These are phyloP conservation scores for Uromyces viciae-fabae DNA, from an alignment of 1,284 basidiomycete genomes.

Conservation along the genomic window DNA sequence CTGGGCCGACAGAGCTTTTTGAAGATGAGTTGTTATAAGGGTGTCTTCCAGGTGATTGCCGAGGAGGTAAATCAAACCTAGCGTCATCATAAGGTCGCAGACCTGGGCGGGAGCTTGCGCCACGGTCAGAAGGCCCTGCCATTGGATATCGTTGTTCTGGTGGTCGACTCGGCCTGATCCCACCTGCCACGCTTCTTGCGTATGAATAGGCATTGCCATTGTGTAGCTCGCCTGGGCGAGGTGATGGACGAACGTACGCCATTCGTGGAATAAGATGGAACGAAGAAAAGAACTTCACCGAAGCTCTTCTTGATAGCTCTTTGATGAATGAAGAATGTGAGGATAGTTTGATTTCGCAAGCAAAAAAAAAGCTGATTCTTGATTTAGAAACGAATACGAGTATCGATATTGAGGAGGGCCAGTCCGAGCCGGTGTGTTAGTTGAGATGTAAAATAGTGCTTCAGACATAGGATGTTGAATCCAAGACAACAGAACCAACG, in stretches of 20 bases:
- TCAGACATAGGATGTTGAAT: too few relatives aligned
- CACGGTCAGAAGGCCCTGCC: constrained; percentile 1
- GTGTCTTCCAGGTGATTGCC: background rate
- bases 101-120: constrained; percentile 7
- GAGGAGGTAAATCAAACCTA: background rate
- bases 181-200: constrained; percentile 30
- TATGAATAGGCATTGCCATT: constrained; percentile 8
- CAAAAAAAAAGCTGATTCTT: too few relatives aligned
- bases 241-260: constrained; percentile 13
- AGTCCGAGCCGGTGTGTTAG: too few relatives aligned
- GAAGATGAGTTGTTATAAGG: constrained; percentile 4
- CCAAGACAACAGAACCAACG: too few relatives aligned
- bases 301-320: too few relatives aligned
- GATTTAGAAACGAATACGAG: too few relatives aligned
- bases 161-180: constrained; percentile 18
- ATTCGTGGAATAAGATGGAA: too few relatives aligned
- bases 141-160: constrained; percentile 7
- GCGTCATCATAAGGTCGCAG: constrained; percentile 4
- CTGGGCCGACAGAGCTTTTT: background rate
- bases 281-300: too few relatives aligned
- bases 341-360: too few relatives aligned
- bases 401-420: too few relatives aligned
- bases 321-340: too few relatives aligned
- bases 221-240: constrained; percentile 24
- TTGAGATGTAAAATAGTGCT: too few relatives aligned